phyloP scores from a whole-genome alignment of 2,329 filamentous ascomycete genomes.

The Aspergillus fructus region DNA sequence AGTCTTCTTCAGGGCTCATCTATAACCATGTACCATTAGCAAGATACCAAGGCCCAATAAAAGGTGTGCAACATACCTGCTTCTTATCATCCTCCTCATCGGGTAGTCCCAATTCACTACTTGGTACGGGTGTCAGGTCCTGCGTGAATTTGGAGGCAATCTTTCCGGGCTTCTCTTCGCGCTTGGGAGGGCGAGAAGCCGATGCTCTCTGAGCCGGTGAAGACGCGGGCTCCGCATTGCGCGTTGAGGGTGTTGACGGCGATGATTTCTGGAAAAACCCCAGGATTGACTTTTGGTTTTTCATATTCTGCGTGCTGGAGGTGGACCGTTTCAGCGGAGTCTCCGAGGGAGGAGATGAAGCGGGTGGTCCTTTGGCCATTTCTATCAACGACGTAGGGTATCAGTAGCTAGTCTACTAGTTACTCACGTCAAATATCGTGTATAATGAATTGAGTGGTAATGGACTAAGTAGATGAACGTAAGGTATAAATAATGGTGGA shows the following conservation, averaged over 20 bases:
- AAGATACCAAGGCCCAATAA: slow-evolving; percentile 35
- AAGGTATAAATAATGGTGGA: not conserved
- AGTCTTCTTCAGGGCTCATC: slow-evolving; percentile 44
- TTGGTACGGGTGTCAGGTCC: slow-evolving; percentile 71
- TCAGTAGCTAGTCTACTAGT: not conserved
- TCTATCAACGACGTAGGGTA: slow-evolving; percentile 12
- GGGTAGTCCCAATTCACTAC: slow-evolving; percentile 71
- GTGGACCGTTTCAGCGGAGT: slow-evolving; percentile 43
- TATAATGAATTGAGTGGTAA: not conserved
- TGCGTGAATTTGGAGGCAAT: slow-evolving; percentile 41
- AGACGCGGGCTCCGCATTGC: slow-evolving; percentile 34
- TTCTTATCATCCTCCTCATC: slow-evolving; percentile 60
- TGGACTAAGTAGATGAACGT: not conserved
- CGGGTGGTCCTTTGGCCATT: slow-evolving; percentile 40
- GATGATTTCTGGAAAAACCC: slow-evolving; percentile 72
- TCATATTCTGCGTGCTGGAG: slow-evolving; percentile 47
- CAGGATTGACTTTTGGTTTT: slow-evolving; percentile 70
- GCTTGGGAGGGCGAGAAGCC: slow-evolving; percentile 32
- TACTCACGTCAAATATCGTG: slow-evolving; percentile 2
- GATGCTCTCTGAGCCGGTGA: slow-evolving; percentile 37
- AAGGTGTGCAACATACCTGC: slow-evolving; percentile 40
- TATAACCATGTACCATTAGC: slow-evolving; percentile 28
- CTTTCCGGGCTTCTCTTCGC: slow-evolving; percentile 50
- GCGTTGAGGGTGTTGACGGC: slow-evolving; percentile 43
- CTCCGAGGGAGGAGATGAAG: slow-evolving; percentile 32